Percentiles rank a stretch among this genome's conserved stretches.
phyloP scores from a whole-genome alignment of 106 monocot genomes.

The Ottelia alismoides region DNA sequence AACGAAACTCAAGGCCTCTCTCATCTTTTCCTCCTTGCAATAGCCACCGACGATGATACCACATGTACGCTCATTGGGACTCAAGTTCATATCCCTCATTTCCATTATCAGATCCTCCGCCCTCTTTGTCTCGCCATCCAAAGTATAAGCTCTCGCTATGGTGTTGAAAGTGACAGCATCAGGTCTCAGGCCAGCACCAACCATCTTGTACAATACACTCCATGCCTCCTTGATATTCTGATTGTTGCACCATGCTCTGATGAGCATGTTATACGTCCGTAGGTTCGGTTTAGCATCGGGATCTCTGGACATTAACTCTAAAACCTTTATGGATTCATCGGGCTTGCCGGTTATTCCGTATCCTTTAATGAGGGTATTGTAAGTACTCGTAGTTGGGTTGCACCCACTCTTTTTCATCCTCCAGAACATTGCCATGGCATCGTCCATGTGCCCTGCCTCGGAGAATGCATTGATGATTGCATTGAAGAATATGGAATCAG shows the following conservation, averaged over 20 bases:
- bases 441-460: slow-evolving; percentile 66
- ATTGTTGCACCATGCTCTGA: slow-evolving; percentile 83
- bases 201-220: slow-evolving; percentile 61
- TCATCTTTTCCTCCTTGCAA: slow-evolving; percentile 77
- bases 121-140: slow-evolving; percentile 58
- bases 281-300: slow-evolving; percentile 39
- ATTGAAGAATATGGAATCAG: slow-evolving; percentile 82
- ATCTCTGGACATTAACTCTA: slow-evolving; percentile 53
- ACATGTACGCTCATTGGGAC: slow-evolving; percentile 76
- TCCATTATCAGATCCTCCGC: slow-evolving; percentile 72
- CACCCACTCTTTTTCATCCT: slow-evolving; percentile 78
- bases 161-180: slow-evolving; percentile 91
- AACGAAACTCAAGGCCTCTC: slow-evolving; percentile 68
- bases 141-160: slow-evolving; percentile 66
- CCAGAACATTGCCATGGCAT: slow-evolving; percentile 67
- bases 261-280: slow-evolving; percentile 74
- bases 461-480: slow-evolving; percentile 82
- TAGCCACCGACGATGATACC: slow-evolving; percentile 75
- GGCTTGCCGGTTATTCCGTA: slow-evolving; percentile 62
- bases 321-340: slow-evolving; percentile 61
- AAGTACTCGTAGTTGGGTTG: slow-evolving; percentile 67
- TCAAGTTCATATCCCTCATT: slow-evolving; percentile 41
- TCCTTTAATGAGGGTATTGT: slow-evolving; percentile 90
- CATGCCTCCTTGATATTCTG: slow-evolving; percentile 68
- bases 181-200: slow-evolving; percentile 42